phyloP scores from a whole-genome alignment of 2,329 filamentous ascomycete species.

The Dichotomopilus funicola region DNA sequence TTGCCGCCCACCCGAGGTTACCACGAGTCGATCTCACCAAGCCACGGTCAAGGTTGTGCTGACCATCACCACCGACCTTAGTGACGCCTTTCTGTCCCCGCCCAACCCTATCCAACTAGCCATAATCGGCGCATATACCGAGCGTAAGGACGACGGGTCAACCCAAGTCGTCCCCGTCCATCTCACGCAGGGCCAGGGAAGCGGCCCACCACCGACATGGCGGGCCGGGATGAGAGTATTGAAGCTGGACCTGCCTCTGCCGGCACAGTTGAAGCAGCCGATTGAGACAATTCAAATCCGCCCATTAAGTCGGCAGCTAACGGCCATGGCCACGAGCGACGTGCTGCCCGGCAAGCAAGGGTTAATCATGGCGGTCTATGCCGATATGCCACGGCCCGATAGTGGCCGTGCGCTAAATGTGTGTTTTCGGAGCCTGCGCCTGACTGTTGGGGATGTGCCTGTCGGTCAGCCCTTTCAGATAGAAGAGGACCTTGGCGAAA shows the following conservation, averaged over 20 bases:
- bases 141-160: slow-evolving; percentile 14
- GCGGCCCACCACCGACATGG: slow-evolving; percentile 23
- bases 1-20: slow-evolving; percentile 40
- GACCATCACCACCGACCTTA: slow-evolving; percentile 52
- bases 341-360: slow-evolving; percentile 27
- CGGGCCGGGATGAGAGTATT: slow-evolving; percentile 31
- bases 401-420: slow-evolving; percentile 19
- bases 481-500: slow-evolving; percentile 53
- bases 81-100: slow-evolving; percentile 48
- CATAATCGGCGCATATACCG: slow-evolving; percentile 30
- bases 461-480: slow-evolving; percentile 33
- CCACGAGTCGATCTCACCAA: slow-evolving; percentile 10
- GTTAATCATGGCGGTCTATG: slow-evolving; percentile 40
- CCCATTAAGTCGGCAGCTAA: slow-evolving; percentile 15
- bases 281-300: slow-evolving; percentile 25
- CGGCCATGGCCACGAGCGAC: slow-evolving; percentile 19
- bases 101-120: slow-evolving; percentile 38
- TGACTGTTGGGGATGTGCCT: slow-evolving; percentile 6
- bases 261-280: slow-evolving; percentile 13
- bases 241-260: slow-evolving; percentile 30
- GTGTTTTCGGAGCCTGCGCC: slow-evolving; percentile 30
- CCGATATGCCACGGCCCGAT: slow-evolving; percentile 24
- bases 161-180: slow-evolving; percentile 14
- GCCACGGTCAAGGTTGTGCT: slow-evolving; percentile 40
- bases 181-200: slow-evolving; percentile 7